These are phyloP conservation scores for Fusarium oxysporum DNA, from an alignment of 2,329 filamentous ascomycete genomes.

Conservation along the genomic window DNA sequence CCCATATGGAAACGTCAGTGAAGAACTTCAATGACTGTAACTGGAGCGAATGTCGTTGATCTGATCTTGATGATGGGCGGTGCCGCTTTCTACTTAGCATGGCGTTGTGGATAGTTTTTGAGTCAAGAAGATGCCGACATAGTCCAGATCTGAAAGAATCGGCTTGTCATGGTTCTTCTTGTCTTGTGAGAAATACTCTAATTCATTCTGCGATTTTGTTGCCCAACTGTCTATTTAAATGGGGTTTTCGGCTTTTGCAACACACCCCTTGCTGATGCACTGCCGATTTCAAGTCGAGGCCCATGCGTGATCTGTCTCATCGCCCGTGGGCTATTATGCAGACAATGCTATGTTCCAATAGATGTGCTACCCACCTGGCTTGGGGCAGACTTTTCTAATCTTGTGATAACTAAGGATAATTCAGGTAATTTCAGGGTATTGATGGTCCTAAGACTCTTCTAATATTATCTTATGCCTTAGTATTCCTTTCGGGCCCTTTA, in stretches of 20 bases:
- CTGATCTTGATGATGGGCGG: background rate
- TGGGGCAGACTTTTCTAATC: background rate
- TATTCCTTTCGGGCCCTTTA: background rate
- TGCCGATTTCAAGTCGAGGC: background rate
- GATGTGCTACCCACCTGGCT: background rate
- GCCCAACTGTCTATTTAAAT: background rate
- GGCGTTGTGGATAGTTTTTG: slow-evolving; percentile 24
- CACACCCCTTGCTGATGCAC: background rate
- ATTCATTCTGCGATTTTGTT: background rate
- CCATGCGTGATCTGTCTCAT: background rate
- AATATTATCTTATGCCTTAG: background rate
- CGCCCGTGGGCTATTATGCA: background rate
- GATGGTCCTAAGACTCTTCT: background rate
- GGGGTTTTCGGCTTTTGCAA: background rate
- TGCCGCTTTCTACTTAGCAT: slow-evolving; percentile 26
- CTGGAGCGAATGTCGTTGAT: slow-evolving; percentile 5
- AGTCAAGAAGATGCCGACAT: slow-evolving; percentile 6
- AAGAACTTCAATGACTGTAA: background rate
- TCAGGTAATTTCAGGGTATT: background rate
- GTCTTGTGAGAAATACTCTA: background rate
- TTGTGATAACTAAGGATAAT: background rate
- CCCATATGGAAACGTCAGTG: background rate
- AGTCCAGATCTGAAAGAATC: background rate
- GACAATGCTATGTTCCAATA: background rate
- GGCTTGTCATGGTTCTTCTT: background rate